Percentiles rank a stretch among this genome's conserved stretches.
phyloP scores from a whole-genome alignment of 495 filamentous ascomycete genomes.

The Xylaria telfairii region DNA sequence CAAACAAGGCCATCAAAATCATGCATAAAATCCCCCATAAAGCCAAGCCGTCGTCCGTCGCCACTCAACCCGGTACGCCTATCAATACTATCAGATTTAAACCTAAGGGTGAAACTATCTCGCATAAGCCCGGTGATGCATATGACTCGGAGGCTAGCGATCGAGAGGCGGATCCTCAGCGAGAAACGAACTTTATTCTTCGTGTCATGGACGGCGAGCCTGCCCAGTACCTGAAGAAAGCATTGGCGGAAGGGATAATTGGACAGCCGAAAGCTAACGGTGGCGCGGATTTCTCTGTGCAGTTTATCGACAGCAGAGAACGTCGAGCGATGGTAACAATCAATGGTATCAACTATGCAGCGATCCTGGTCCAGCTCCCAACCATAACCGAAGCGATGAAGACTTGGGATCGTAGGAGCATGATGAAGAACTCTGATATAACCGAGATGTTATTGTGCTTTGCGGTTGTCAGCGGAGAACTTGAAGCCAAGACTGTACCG shows the following conservation, averaged over 20 bases:
- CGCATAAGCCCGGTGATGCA: constrained; percentile 75
- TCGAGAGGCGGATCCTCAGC: constrained; percentile 80
- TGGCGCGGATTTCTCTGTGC: constrained; percentile 75
- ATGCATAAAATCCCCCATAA: constrained; percentile 5
- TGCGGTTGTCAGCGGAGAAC: constrained; percentile 70
- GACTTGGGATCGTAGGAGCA: constrained; percentile 88
- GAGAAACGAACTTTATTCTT: constrained; percentile 86
- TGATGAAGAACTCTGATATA: constrained; percentile 93
- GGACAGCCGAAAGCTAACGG: constrained; percentile 66
- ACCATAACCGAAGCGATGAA: constrained; percentile 96
- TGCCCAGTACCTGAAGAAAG: constrained; percentile 77
- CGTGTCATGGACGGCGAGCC: constrained; percentile 87
- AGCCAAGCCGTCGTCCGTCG: constrained; percentile 35
- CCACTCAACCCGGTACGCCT: constrained; percentile 32
- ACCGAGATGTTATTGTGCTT: constrained; percentile 93
- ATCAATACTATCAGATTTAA: constrained; percentile 58
- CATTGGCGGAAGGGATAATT: constrained; percentile 73
- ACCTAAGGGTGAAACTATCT: constrained; percentile 65
- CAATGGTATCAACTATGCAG: constrained; percentile 74
- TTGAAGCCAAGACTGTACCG: constrained; percentile 69
- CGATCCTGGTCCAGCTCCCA: constrained; percentile 83
- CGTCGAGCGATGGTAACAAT: constrained; percentile 76
- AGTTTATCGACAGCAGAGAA: constrained; percentile 76
- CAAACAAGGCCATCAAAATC: constrained; percentile 49
- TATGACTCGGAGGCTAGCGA: constrained; percentile 98